A percentile compares a stretch with the other conserved stretches of the same genome.
Evolutionary conservation across 345 rosid genomes (phyloP).

Genomic region (Salix exigua): DNA sequence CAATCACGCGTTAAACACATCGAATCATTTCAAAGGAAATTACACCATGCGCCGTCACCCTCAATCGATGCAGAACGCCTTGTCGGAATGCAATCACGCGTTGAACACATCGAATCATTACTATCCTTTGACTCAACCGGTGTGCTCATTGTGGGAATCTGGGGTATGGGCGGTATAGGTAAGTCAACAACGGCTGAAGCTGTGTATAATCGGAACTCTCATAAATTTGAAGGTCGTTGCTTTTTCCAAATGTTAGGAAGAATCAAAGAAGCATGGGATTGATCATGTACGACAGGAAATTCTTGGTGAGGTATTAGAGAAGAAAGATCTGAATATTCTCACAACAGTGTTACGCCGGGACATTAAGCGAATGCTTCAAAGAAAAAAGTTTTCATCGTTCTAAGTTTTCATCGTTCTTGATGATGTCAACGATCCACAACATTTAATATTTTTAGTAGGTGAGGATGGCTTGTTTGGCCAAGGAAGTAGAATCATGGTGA

Average conservation of each 20-base stretch:
- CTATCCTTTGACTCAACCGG: not conserved
- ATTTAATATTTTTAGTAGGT: too few species aligned
- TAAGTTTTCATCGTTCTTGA: constrained; percentile 1
- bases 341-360: too few species aligned
- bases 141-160: not conserved
- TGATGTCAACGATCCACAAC: not conserved
- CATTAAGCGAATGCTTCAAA: not conserved
- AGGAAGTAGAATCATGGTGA: not conserved
- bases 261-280: not conserved
- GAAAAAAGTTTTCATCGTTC: too few species aligned
- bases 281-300: not conserved
- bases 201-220: not conserved
- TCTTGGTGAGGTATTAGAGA: not conserved
- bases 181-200: not conserved
- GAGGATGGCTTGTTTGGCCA: not conserved
- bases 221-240: not conserved
- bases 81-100: too few species aligned
- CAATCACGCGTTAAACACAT: not conserved
- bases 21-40: too few species aligned
- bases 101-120: too few species aligned
- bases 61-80: too few species aligned
- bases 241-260: not conserved
- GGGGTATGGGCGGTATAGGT: constrained; percentile 10
- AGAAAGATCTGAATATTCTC: too few species aligned
- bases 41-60: too few species aligned